phyloP scores from a whole-genome alignment of 257 asterid species.

The Ligustrum vulgare region DNA sequence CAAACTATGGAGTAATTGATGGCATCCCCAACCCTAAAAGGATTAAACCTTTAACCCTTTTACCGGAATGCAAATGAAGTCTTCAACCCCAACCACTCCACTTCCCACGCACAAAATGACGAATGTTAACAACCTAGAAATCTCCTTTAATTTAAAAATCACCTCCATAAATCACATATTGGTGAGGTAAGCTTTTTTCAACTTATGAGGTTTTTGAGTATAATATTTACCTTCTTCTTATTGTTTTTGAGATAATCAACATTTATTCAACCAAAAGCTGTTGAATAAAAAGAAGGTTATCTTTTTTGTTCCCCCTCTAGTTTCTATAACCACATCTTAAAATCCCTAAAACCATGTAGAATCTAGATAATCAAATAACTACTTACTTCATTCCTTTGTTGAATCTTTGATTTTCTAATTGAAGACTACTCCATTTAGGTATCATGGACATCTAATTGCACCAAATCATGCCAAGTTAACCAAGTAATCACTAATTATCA shows the following conservation, averaged over 20 bases:
- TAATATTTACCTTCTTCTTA: not conserved
- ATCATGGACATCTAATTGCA: not conserved
- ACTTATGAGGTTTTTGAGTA: no score
- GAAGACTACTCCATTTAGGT: not conserved
- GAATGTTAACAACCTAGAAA: no score
- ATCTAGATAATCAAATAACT: not conserved
- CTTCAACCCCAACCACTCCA: not conserved
- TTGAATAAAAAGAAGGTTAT: not conserved
- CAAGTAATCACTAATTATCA: slow-evolving; percentile 1
- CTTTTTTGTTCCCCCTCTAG: no score
- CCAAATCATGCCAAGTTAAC: not conserved
- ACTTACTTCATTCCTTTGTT: not conserved
- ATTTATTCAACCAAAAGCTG: not conserved
- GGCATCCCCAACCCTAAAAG: no score
- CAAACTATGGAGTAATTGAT: not conserved
- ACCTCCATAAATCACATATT: slow-evolving; percentile 1
- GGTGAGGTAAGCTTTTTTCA: no score
- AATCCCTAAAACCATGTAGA: slow-evolving; percentile 8
- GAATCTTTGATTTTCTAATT: not conserved
- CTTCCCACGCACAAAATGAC: not conserved
- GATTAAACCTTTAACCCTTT: not conserved
- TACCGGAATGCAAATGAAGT: not conserved
- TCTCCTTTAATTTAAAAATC: not conserved
- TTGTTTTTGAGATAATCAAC: not conserved
- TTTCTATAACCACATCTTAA: not conserved